Evolutionary conservation across 1,139 yeast species (phyloP), one percentile per base, ranked within the genome.

Genomic region (Pichia norvegensis): DNA sequence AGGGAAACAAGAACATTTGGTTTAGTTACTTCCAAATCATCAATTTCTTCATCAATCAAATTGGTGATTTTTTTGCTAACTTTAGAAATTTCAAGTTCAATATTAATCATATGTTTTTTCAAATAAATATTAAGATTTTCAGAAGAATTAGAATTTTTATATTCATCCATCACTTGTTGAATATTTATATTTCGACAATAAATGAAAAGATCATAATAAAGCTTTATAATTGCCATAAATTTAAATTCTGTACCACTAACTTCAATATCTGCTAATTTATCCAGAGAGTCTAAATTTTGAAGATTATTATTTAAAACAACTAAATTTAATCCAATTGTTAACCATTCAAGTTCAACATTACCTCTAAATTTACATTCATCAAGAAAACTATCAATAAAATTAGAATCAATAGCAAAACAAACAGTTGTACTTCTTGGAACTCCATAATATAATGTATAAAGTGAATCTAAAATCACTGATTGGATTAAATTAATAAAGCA

Each of bases 401-500:
- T 59, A 43, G 72, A 76, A 44, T 65, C 67, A 35, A 68, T 65
- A 37, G 70, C 52, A 33, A 43, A 41, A 10, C 49, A 51, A 8
- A 59, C 43, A 13, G 56, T 53, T 6, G 59, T 49, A 25, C 50
- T 48, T 47, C 72, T 70, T 38, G 80, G 83, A 1, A 70, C 67
- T 1, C 87, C 88, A 64, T 73, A 79, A 40, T 76, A 70, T 33
- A 82, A 62, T 22, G 81, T 64, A 52, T 77, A 78, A 33, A 79
- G 58, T 23, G 74, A 68, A 58, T 81, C 87, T 43, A 83, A 68
- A 0, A 78, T 60, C 17, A 69, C 65, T 33, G 79, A 55, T 33
- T 72, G 67, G 41, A 72, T 68, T 56, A 74, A 76, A 22, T 80
- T 63, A 52, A 78, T 47, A 45, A 59, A 55, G 21, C 58, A 53